Evolutionary conservation across 2,329 filamentous ascomycete genomes (phyloP).

Genomic region (Eurotiales sp.): DNA sequence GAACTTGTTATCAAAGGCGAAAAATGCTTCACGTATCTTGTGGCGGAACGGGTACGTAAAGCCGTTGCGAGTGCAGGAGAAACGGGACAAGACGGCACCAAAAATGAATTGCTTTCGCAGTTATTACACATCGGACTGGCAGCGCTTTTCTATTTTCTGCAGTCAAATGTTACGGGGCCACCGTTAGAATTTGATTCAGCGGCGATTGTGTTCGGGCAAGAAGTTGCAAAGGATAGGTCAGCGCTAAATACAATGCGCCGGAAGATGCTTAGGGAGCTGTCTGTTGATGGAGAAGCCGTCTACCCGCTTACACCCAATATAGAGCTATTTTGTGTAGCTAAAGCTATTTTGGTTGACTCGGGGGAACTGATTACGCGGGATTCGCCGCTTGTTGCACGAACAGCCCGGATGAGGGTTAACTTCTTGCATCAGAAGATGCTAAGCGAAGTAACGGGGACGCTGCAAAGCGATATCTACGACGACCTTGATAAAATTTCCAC

Average conservation of each 20-base stretch:
- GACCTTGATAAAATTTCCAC: conserved; percentile 54
- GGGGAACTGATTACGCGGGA: conserved; percentile 39
- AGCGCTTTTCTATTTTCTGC: conserved; percentile 73
- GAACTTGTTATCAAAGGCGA: conserved; percentile 26
- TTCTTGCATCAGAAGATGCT: conserved; percentile 69
- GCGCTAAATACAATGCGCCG: conserved; percentile 48
- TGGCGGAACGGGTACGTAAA: conserved; percentile 31
- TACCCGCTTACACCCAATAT: conserved; percentile 81
- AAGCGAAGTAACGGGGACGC: conserved; percentile 56
- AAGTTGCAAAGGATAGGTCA: conserved; percentile 30
- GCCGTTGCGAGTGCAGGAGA: conserved; percentile 17
- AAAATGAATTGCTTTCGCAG: conserved; percentile 27
- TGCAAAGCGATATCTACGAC: conserved; percentile 59
- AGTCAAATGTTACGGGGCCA: conserved; percentile 84
- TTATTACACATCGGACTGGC: conserved; percentile 60
- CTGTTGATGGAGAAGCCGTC: conserved; percentile 78
- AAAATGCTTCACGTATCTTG: conserved; percentile 35
- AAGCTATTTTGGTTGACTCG: conserved; percentile 53
- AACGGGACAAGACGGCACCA: conserved; percentile 22
- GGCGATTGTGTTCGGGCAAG: conserved; percentile 43
- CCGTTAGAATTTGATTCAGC: conserved; percentile 60
- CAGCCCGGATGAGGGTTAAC: conserved; percentile 67
- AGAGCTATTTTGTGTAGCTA: conserved; percentile 77
- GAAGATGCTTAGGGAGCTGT: conserved; percentile 65
- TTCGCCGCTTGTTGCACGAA: conserved; percentile 44